Base-by-base conservation (phyloP, 805 yeast species). In the Saccharomycopsis sp. region DNA sequence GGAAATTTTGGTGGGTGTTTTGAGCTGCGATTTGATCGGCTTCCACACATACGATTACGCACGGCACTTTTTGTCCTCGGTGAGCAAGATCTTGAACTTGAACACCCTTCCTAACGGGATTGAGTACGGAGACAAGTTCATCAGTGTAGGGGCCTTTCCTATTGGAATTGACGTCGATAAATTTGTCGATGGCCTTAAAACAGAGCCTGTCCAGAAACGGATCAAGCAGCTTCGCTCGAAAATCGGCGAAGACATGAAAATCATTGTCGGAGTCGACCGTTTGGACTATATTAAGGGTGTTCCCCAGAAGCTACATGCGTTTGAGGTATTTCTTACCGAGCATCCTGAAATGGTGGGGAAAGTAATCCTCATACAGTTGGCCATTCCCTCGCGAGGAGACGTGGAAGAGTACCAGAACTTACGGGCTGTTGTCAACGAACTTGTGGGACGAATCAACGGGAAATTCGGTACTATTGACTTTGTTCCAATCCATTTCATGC, bases 41-140 rank as follows among this genome's bases (percentile, higher is more conserved):
- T 94, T 94, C 80, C 99, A 94, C 72, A 94, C 99, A n/a, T 96
- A 94, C 71, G 99, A 94, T 71, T 94, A 94, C 68, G 98, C 97
- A 12, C 80, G 99, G 65, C 99, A 94, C 75, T 94, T 96, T 73
- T 73, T 96, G 56, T 86, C 96, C 19, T 85, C 96, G 0, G 96
- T 94, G 9, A 85, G 91, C 60, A 79, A 96, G 58, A 87, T 94
- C 19, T 78, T 94, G 56, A 81, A 88, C 61, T 83, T 91, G 5
- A 86, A 85, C 55, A 91, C 97, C 0, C 77, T 87, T 61, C 99
- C 99, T 2, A 92, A 91, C 63, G 97, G 97, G 19, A 88, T 94
- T 19, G 86, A 86, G 62, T 89, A 79, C 69, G 76, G 83, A 51
- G 88, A 89, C 29, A 76, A 93, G 55, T 82, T 83, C 61, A 93